Evolutionary conservation across 371 early-diverging fungal genomes (phyloP).

Genomic region (Smittium culicis): DNA sequence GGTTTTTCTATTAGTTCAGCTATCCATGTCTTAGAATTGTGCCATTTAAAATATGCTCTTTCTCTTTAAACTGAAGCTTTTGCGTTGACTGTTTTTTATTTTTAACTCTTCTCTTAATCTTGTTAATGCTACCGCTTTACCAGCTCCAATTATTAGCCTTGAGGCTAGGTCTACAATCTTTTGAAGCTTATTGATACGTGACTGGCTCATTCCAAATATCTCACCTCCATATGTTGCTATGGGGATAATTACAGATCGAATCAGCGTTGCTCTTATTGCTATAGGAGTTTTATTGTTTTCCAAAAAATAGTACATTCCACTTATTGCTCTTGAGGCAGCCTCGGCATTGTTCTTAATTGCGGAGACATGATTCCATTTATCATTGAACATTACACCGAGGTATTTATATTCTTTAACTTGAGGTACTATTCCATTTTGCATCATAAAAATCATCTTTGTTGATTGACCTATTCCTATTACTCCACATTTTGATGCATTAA

Average conservation of each 20-base stretch:
- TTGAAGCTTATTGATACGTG: not conserved
- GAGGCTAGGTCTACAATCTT: not conserved
- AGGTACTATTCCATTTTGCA: not conserved
- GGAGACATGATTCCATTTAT: not conserved
- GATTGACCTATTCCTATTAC: not conserved
- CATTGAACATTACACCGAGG: not conserved
- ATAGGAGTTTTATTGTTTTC: not conserved
- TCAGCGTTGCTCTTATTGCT: not conserved
- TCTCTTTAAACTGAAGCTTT: not conserved
- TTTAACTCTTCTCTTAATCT: slow-evolving; percentile 8
- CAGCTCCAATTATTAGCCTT: not conserved
- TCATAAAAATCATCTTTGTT: not conserved
- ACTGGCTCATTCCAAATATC: slow-evolving; percentile 5
- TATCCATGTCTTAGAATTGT: not conserved
- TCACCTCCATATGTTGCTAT: slow-evolving; percentile 1
- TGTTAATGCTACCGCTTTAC: not conserved
- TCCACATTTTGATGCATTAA: not conserved
- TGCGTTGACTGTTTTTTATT: not conserved
- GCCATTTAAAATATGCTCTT: slow-evolving; percentile 1
- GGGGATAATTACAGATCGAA: not conserved
- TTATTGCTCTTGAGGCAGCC: not conserved
- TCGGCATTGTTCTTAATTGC: not conserved
- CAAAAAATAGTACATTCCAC: not conserved
- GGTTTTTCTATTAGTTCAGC: not conserved
- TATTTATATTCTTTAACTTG: not conserved